A percentile compares a stretch with the other conserved stretches of the same genome.
phyloP scores from a whole-genome alignment of 2,329 filamentous ascomycete genomes.

The Scytalidium lignicola region DNA sequence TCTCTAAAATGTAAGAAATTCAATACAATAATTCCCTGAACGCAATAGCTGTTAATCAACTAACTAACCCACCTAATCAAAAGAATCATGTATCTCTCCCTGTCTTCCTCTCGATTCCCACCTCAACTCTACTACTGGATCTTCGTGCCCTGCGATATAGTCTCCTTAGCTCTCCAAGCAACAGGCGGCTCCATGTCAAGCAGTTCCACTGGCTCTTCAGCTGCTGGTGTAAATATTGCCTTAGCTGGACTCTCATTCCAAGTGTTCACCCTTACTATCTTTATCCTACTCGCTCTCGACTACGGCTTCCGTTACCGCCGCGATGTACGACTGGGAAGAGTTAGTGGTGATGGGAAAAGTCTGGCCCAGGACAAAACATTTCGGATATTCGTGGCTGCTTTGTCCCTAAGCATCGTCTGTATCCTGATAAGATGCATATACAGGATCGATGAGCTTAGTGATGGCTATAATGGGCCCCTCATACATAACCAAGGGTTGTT shows the following conservation, averaged over 20 bases:
- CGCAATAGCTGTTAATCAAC: no score
- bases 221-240: conserved; percentile 30
- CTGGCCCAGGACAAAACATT: not conserved
- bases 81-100: conserved; percentile 31
- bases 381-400: conserved; percentile 10
- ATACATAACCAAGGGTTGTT: conserved; percentile 60
- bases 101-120: conserved; percentile 37
- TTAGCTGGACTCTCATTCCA: conserved; percentile 34
- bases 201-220: conserved; percentile 36
- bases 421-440: conserved; percentile 21
- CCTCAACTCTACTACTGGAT: conserved; percentile 42
- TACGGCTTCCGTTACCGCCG: conserved; percentile 39
- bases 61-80: not conserved
- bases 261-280: conserved; percentile 29
- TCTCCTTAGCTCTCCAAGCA: conserved; percentile 53
- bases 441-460: conserved; percentile 53
- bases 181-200: conserved; percentile 51
- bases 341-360: conserved; percentile 1
- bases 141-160: conserved; percentile 56
- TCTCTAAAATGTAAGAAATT: conserved; percentile 44
- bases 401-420: conserved; percentile 1
- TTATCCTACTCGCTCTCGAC: conserved; percentile 40
- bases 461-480: conserved; percentile 58
- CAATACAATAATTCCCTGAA: no score
- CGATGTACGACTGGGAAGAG: conserved; percentile 9